phyloP scores from a whole-genome alignment of 148 eudicot genomes.

The Simmondsia chinensis region DNA sequence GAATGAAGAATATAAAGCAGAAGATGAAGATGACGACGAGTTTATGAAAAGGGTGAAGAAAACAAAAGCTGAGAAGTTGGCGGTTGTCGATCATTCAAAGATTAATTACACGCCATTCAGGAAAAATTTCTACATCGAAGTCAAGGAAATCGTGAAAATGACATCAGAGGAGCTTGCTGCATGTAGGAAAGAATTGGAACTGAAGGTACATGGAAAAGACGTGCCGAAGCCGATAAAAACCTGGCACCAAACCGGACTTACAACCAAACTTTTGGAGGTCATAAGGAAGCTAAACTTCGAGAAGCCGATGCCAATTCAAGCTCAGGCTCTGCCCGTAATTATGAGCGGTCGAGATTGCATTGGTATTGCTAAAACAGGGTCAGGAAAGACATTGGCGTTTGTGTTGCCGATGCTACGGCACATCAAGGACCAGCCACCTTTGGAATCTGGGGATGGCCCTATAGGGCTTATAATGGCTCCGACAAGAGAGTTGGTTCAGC shows the following conservation, averaged over 20 bases:
- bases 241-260: conserved; percentile 73
- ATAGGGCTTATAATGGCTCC: conserved; percentile 86
- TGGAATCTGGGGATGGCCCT: conserved; percentile 81
- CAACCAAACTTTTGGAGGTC: conserved; percentile 58
- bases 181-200: conserved; percentile 52
- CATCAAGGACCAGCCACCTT: conserved; percentile 70
- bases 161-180: conserved; percentile 52
- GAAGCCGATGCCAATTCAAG: conserved; percentile 81
- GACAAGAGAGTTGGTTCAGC: conserved; percentile 81
- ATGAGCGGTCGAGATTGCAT: conserved; percentile 91
- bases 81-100: conserved; percentile 80
- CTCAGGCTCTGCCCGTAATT: conserved; percentile 72
- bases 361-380: conserved; percentile 80
- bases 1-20: conserved; percentile 37
- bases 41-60: conserved; percentile 82
- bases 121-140: conserved; percentile 71
- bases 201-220: conserved; percentile 76
- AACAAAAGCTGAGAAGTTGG: conserved; percentile 66
- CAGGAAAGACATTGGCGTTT: conserved; percentile 81
- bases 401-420: conserved; percentile 84
- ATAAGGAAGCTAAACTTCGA: conserved; percentile 64
- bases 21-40: conserved; percentile 83
- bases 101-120: conserved; percentile 54
- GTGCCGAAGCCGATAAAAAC: conserved; percentile 74
- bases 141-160: conserved; percentile 65